These are phyloP conservation scores for thale cress (Arabidopsis thaliana) DNA, from an alignment of 345 rosid species.

Conservation along the genomic window TAIR10.1 NC_003076.8:3495501-3496000, in stretches of 20 bases:
- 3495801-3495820: slow-evolving; percentile 15
- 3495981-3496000: slow-evolving; percentile 80
- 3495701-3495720: slow-evolving; percentile 93
- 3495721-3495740: slow-evolving; percentile 82
- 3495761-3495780: slow-evolving; percentile 9
- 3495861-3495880: not conserved
- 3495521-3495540: slow-evolving; percentile 89
- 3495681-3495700: slow-evolving; percentile 71
- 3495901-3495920: slow-evolving; percentile 26
- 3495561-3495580: slow-evolving; percentile 98
- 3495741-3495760: slow-evolving; percentile 52
- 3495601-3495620: slow-evolving; percentile 88
- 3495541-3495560: slow-evolving; percentile 89
- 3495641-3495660: slow-evolving; percentile 77
- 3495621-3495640: slow-evolving; percentile 91
- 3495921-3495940: slow-evolving; percentile 70
- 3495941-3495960: slow-evolving; percentile 70
- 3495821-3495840: not conserved
- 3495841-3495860: slow-evolving; percentile 15
- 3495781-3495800: slow-evolving; percentile 6
- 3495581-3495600: slow-evolving; percentile 96
- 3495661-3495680: slow-evolving; percentile 62
- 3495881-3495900: slow-evolving; percentile 17
- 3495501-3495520: slow-evolving; percentile 93
- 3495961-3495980: slow-evolving; percentile 80